Evolutionary conservation across 2,329 filamentous ascomycete species (phyloP), one percentile per base, ranked within the genome.

Genomic region (Pyrenophora graminea): DNA sequence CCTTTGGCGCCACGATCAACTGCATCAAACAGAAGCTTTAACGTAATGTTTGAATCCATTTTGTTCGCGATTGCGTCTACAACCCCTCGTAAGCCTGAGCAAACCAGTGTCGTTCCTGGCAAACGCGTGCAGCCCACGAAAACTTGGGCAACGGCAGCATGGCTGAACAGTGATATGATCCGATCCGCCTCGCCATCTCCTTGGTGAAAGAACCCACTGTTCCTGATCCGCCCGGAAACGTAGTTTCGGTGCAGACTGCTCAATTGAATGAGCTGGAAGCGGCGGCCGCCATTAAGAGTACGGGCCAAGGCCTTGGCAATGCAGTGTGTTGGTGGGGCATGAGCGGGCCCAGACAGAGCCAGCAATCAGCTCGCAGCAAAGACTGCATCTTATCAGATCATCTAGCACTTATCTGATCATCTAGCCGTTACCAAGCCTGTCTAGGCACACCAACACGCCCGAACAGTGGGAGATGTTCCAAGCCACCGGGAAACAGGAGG

Each of bases 351-450:
- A 55, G 50, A 40, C 34, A 25, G 27, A 45, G 41, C 23, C 33
- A 39, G 34, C 25, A 17, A 34, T 36, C 25, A 36, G 17, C 31
- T 34, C 40, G 45, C 25, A 30, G 43, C 57, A 54, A 54, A 58
- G 55, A 62, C 55, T 59, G 51, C 48, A 62, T 62, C 60, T 67
- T 63, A 67, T 68, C 62, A 53, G 60, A 66, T 66, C 55, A 58
- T 55, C 56, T 51, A 55, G 43, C 43, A 62, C 60, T 66, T 63
- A 66, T 66, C 63, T 62, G 65, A 68, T 68, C 61, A 66, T 67
- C 48, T 58, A 59, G 50, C 53, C 52, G 61, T 53, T 45, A 41
- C 44, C 44, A 51, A 37, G 41, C 47, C 46, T 53, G 32, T 46
- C 55, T 60, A 41, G 57, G 57, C 55, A 58, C 48, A 38, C 45